Evolutionary conservation across 2,329 filamentous ascomycete genomes (phyloP).

Genomic region (Fusarium sp.): DNA sequence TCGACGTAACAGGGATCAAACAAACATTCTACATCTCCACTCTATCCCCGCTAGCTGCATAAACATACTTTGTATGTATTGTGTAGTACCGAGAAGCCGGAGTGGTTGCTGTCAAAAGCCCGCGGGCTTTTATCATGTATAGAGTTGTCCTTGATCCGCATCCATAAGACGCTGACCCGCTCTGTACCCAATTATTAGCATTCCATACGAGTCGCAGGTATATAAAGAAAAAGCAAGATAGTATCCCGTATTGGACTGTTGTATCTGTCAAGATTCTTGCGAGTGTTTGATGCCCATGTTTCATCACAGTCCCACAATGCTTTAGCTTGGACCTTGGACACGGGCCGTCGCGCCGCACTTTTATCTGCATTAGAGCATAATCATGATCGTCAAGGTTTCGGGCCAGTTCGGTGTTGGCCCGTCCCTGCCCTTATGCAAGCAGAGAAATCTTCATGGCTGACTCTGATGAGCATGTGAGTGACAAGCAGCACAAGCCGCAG

Average conservation of each 20-base stretch:
- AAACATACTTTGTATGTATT: background rate
- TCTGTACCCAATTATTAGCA: background rate
- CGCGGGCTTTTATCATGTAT: background rate
- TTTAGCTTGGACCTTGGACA: constrained; percentile 5
- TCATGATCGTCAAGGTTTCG: background rate
- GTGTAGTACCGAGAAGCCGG: background rate
- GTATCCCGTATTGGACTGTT: background rate
- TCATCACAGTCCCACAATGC: constrained; percentile 20
- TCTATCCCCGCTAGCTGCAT: background rate
- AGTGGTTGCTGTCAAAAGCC: background rate
- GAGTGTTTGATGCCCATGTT: background rate
- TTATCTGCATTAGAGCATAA: constrained; percentile 1
- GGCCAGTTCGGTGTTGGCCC: background rate
- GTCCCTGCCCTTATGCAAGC: background rate
- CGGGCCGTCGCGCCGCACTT: constrained; percentile 23
- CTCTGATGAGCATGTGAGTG: background rate
- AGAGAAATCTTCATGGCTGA: background rate
- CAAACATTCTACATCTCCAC: constrained; percentile 12
- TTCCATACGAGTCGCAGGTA: background rate
- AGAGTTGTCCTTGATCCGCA: background rate
- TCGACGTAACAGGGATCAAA: background rate
- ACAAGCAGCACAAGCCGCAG: background rate
- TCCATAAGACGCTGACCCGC: background rate
- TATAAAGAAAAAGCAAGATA: constrained; percentile 2
- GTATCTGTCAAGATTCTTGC: background rate